phyloP scores from a whole-genome alignment of 2,329 filamentous ascomycete species.

The Tolypocladium album region DNA sequence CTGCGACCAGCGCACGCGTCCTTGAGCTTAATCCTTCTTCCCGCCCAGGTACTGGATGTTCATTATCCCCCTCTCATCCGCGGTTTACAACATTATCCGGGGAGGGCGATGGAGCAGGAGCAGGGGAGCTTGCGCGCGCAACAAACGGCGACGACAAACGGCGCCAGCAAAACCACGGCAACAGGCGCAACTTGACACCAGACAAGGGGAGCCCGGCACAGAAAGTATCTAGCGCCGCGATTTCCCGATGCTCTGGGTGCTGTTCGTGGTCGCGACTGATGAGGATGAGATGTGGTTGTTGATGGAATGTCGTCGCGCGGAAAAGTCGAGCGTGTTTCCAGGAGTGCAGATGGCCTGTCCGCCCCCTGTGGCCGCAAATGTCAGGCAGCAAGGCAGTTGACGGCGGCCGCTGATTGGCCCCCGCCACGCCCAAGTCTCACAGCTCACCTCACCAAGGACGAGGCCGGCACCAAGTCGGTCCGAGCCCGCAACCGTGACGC shows the following conservation, averaged over 20 bases:
- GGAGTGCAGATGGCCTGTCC: conserved; percentile 4
- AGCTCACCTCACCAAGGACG: neutral
- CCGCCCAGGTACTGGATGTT: conserved; percentile 6
- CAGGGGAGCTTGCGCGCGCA: conserved; percentile 5
- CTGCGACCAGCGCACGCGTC: conserved; percentile 15
- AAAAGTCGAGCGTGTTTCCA: conserved; percentile 20
- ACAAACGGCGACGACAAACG: conserved; percentile 1
- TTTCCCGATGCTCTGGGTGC: conserved; percentile 13
- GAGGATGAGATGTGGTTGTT: conserved; percentile 14
- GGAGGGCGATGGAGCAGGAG: conserved; percentile 9
- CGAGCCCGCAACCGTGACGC: conserved; percentile 5
- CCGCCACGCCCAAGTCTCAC: neutral
- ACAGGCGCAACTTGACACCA: conserved; percentile 6
- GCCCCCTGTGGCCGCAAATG: conserved; percentile 14
- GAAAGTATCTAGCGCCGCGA: conserved; percentile 11
- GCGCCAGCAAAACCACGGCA: conserved; percentile 1
- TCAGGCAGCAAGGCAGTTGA: conserved; percentile 19
- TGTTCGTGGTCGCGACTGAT: conserved; percentile 11
- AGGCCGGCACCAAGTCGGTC: conserved; percentile 9
- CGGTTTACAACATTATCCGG: conserved; percentile 23
- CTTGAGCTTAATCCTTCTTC: conserved; percentile 13
- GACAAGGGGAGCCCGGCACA: conserved; percentile 7
- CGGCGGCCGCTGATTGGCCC: neutral
- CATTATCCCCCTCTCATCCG: conserved; percentile 13
- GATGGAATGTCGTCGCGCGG: conserved; percentile 18